phyloP scores from a whole-genome alignment of 768 basidiomycete species.

The Boletellus ananas region DNA sequence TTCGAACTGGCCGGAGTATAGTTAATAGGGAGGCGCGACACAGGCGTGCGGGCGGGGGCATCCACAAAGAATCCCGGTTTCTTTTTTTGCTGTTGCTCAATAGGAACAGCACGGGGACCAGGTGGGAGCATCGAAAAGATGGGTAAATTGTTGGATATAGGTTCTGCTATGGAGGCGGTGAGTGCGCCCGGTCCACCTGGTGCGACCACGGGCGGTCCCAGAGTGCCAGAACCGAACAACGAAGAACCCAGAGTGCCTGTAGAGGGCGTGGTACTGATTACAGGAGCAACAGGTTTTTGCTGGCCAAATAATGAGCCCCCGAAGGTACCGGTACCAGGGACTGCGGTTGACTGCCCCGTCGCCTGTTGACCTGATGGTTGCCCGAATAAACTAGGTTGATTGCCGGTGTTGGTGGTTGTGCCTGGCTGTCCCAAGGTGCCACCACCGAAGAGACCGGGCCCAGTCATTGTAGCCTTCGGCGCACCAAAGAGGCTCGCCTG shows the following conservation, averaged over 20 bases:
- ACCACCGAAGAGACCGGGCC: conserved; percentile 48
- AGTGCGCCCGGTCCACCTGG: conserved; percentile 56
- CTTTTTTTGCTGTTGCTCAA: conserved; percentile 67
- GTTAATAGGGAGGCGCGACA: conserved; percentile 60
- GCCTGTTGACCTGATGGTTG: conserved; percentile 43
- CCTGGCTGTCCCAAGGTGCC: conserved; percentile 43
- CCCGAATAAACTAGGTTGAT: conserved; percentile 46
- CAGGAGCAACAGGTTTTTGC: conserved; percentile 47
- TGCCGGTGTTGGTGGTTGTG: conserved; percentile 28
- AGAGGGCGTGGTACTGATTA: conserved; percentile 43
- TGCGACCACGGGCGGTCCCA: conserved; percentile 40
- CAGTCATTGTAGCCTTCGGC: conserved; percentile 31
- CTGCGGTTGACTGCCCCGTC: conserved; percentile 36
- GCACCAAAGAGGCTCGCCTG: conserved; percentile 30
- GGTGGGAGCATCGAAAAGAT: conserved; percentile 75
- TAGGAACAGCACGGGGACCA: conserved; percentile 57
- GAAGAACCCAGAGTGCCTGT: conserved; percentile 35
- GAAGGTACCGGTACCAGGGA: conserved; percentile 31
- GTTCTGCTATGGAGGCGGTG: conserved; percentile 86
- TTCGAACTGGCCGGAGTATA: conserved; percentile 62
- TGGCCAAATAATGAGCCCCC: conserved; percentile 47
- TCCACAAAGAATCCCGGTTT: conserved; percentile 77
- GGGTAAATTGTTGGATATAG: conserved; percentile 66
- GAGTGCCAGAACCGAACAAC: conserved; percentile 37
- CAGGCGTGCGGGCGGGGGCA: conserved; percentile 65